Percentiles rank a stretch among this genome's conserved stretches.
phyloP scores from a whole-genome alignment of 768 basidiomycete genomes.

The Wakefieldia striispora region DNA sequence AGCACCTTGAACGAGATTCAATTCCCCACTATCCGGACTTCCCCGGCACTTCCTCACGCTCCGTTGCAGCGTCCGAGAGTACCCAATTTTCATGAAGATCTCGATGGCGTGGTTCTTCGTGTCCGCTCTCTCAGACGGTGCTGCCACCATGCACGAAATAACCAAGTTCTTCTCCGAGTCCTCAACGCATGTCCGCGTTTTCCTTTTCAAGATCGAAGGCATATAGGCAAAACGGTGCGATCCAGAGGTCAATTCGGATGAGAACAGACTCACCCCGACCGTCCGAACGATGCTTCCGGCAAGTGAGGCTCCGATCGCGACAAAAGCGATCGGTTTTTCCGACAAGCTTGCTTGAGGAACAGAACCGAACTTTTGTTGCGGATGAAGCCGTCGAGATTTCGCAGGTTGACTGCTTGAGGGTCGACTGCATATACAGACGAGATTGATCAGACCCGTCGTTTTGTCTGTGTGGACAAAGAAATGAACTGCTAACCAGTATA shows the following conservation, averaged over 20 bases:
- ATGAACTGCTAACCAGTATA: conserved; percentile 47
- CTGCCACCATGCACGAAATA: too few species aligned
- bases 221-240: not conserved
- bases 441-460: not conserved
- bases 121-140: too few species aligned
- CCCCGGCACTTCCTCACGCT: too few species aligned
- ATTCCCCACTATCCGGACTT: too few species aligned
- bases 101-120: too few species aligned
- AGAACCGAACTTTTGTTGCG: conserved; percentile 59
- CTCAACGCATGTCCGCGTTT: too few species aligned
- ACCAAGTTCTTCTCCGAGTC: too few species aligned
- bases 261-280: conserved; percentile 18
- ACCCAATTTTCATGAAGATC: too few species aligned
- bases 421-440: conserved; percentile 47
- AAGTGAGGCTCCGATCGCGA: conserved; percentile 79
- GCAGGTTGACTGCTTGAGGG: conserved; percentile 74
- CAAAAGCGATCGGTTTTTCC: conserved; percentile 56
- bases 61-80: too few species aligned
- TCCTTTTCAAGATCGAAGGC: too few species aligned
- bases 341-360: conserved; percentile 47
- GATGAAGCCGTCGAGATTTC: conserved; percentile 61
- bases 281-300: conserved; percentile 77
- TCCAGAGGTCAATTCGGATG: not conserved
- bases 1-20: too few species aligned
- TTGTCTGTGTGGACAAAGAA: not conserved